A percentile compares a stretch with the other conserved stretches of the same genome.
Conservation (phyloP, 306 rosid species). For the Mimosa pudica region DNA sequence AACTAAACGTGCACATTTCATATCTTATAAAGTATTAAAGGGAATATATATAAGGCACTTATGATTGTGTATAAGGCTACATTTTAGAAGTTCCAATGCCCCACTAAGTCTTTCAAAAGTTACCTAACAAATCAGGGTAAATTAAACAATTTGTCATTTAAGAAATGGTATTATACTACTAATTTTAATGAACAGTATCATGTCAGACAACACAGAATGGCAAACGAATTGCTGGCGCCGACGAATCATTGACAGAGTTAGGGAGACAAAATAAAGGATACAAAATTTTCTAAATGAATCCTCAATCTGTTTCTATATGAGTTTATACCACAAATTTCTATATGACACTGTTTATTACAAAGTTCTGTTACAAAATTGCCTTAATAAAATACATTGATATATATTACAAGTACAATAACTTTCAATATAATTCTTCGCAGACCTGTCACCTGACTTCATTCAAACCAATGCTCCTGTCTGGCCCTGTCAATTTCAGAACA, state of each 20-base stretch:
- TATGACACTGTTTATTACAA: slow-evolving; percentile 14
- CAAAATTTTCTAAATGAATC: slow-evolving; percentile 34
- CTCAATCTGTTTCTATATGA: not conserved
- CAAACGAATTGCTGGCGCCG: not conserved
- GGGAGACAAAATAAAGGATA: not conserved
- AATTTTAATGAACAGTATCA: not conserved
- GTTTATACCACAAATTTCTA: slow-evolving; percentile 31
- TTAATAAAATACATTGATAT: slow-evolving; percentile 37
- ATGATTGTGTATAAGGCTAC: no score
- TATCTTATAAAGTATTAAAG: no score
- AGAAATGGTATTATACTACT: slow-evolving; percentile 1
- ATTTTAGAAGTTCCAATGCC: no score
- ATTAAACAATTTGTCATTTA: not conserved
- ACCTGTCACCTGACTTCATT: slow-evolving; percentile 46
- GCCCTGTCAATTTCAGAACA: slow-evolving; percentile 30
- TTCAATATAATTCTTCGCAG: slow-evolving; percentile 39
- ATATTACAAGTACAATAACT: slow-evolving; percentile 35
- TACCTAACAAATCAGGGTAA: no score
- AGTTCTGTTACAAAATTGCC: slow-evolving; percentile 35
- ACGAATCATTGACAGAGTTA: not conserved
- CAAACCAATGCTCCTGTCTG: slow-evolving; percentile 41
- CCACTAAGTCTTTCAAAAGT: no score
- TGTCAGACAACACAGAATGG: not conserved
- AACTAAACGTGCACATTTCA: no score
- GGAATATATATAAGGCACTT: no score